Base-by-base conservation (phyloP, 345 rosid genomes). In the Hibiscus tridactylites region DNA sequence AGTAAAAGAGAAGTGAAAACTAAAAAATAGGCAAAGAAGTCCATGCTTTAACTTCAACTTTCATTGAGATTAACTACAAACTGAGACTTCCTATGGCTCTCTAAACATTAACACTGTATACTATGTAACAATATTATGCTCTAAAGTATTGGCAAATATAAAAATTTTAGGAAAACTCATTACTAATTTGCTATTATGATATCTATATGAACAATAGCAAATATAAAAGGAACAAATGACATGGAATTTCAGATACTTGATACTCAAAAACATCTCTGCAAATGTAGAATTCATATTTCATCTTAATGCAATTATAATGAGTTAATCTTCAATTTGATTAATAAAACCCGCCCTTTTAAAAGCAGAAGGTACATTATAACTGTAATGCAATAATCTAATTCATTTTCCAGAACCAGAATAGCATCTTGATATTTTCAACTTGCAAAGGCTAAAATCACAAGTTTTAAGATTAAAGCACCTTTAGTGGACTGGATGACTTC, bases 401-500 rank as follows among this genome's bases (percentile, higher is more conserved):
- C 65, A 61, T 39, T 39, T 39, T 39, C 44, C 8, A 39, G 9
- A 39, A 39, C 44, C 9, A 39, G 44, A 39, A 39, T 39, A 39
- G 44, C 50, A 17, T 17, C 15, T 63, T 19, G 26, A 64, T 19
- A 50, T 63, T 63, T 63, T 9, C 33, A 65, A 44, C n/a, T 44
- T 44, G 19, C 33, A 44, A n/a, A 65, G n/a, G 5, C 35, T 65
- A 44, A 39, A 39, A 44, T 21, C 42, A 49, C 9, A 49, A 49
- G 52, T 49, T 67, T 39, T 28, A 5, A 49, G 59, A 67, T 29
- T 8, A 15, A 49, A 24, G 35, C 76, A 93, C 97, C 93, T 85
- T 77, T 77, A 5, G 75, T 72, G 64, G 76, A 57, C 58, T 92
- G 96, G 77, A 79, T 75, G 28, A 93, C 96, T 81, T 89, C 90